Evolutionary conservation across 495 filamentous ascomycete species (phyloP).

Genomic region (Pyrenula aspistea): DNA sequence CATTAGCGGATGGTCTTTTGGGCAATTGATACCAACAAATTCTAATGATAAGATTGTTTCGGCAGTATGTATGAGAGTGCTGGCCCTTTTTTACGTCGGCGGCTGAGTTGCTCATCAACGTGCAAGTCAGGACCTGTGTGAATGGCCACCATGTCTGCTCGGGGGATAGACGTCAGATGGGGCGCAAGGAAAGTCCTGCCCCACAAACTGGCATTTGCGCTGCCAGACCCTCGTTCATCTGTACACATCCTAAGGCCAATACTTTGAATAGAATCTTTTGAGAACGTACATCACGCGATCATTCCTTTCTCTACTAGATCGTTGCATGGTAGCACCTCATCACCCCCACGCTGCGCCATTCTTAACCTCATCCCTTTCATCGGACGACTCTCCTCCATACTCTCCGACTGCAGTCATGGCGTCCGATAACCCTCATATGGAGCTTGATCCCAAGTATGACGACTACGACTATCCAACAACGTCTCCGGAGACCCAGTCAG

Average conservation of each 20-base stretch:
- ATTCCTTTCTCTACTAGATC: no score
- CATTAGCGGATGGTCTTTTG: background rate
- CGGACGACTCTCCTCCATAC: background rate
- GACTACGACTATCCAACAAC: constrained; percentile 86
- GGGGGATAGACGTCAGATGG: background rate
- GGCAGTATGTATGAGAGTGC: background rate
- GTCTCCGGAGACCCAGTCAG: constrained; percentile 50
- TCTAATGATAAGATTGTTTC: background rate
- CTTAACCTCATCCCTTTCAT: background rate
- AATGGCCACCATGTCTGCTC: background rate
- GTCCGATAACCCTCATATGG: background rate
- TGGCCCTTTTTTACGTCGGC: background rate
- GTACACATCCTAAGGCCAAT: no score
- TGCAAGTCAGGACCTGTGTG: background rate
- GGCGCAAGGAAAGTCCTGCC: background rate
- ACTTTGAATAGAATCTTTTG: no score
- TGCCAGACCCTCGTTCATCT: background rate
- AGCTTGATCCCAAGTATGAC: constrained; percentile 81
- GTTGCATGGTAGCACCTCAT: no score
- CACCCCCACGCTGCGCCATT: no score
- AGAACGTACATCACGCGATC: no score
- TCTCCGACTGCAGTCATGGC: background rate
- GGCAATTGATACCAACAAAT: background rate
- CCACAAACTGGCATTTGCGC: background rate
- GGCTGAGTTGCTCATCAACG: background rate